Conservation (phyloP, 2,329 filamentous ascomycete genomes). For the Leptographium radiaticola region DNA sequence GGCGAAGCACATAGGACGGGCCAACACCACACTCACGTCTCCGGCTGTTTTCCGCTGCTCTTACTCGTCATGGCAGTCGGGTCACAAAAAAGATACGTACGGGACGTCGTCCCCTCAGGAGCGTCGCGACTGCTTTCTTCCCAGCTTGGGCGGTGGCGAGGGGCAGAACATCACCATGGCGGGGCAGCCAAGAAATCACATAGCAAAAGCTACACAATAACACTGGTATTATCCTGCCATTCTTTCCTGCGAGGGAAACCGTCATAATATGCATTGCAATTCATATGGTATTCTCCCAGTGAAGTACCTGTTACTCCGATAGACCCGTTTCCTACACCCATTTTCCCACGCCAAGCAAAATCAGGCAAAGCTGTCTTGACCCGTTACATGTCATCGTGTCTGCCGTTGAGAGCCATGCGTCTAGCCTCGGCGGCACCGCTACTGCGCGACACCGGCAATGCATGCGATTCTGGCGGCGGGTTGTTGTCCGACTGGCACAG, state of each 20-base stretch:
- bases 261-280: background rate
- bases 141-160: constrained; percentile 6
- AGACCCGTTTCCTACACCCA: background rate
- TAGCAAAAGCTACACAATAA: background rate
- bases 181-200: background rate
- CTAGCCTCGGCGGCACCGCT: constrained; percentile 16
- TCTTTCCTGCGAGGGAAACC: background rate
- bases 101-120: too few relatives aligned
- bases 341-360: background rate
- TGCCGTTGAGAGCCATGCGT: background rate
- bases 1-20: background rate
- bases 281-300: background rate
- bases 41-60: constrained; percentile 22
- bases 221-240: background rate
- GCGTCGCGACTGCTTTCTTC: background rate
- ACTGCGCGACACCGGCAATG: constrained; percentile 25
- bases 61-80: constrained; percentile 4
- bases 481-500: constrained; percentile 25
- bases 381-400: background rate
- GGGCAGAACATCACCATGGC: constrained; percentile 3
- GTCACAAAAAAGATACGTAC: background rate
- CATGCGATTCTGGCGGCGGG: constrained; percentile 24
- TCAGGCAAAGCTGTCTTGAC: background rate
- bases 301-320: background rate
- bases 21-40: constrained; percentile 17